Conservation (phyloP, 441 rosid genomes). For the Bruguiera hainesii region DNA sequence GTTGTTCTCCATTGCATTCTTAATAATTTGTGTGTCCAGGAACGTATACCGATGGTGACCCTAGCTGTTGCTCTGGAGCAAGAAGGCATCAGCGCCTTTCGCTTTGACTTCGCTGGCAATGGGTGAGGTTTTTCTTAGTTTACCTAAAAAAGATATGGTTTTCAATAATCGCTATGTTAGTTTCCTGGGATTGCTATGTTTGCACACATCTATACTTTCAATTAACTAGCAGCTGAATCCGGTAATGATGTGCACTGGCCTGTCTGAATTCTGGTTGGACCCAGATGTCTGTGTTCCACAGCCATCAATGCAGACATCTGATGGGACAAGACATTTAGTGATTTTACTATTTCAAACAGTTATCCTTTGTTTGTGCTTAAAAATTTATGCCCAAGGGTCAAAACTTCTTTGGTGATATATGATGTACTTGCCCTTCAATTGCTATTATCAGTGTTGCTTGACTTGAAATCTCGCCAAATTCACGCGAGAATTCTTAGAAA, state of each 20-base stretch:
- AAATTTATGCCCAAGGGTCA: not conserved
- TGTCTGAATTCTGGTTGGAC: too few relatives aligned
- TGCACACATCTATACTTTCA: not conserved
- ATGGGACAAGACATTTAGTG: too few relatives aligned
- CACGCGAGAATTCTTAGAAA: too few relatives aligned
- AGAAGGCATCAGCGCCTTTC: conserved; percentile 57
- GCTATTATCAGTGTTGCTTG: not conserved
- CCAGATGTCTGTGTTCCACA: too few relatives aligned
- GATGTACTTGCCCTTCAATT: not conserved
- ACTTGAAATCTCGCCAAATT: not conserved
- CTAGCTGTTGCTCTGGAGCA: conserved; percentile 50
- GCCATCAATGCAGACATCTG: too few relatives aligned
- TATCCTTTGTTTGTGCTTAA: not conserved
- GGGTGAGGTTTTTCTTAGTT: conserved; percentile 38
- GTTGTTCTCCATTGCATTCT: not conserved
- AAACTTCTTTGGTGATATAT: not conserved
- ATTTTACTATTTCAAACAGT: not conserved
- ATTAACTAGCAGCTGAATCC: not conserved
- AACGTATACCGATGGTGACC: conserved; percentile 65
- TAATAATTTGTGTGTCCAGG: conserved; percentile 31
- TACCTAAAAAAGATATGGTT: not conserved
- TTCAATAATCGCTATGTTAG: not conserved
- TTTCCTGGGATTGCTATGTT: not conserved
- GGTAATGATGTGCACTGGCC: too few relatives aligned
- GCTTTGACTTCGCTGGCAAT: conserved; percentile 86